Evolutionary conservation across 352 stramenopile genomes (phyloP).

Genomic region (Phytophthora chlamydospora): DNA sequence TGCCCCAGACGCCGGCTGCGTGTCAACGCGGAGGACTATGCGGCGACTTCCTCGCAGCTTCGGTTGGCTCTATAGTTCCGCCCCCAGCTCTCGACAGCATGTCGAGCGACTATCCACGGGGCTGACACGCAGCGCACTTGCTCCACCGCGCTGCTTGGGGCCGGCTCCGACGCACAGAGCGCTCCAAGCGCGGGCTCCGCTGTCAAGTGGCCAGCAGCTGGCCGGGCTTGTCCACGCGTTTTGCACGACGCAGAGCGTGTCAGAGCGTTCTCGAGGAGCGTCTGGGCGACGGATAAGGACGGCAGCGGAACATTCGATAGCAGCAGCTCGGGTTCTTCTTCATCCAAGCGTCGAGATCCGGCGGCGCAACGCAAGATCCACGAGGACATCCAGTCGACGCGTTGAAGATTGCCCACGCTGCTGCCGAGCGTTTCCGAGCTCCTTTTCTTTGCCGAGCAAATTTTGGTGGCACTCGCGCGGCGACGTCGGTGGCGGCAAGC

Average conservation of each 20-base stretch:
- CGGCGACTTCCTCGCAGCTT: conserved; percentile 12
- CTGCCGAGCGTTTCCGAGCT: conserved; percentile 10
- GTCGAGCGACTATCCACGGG: conserved; percentile 27
- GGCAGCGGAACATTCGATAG: conserved; percentile 27
- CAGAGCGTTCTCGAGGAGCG: conserved; percentile 31
- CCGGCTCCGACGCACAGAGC: not conserved
- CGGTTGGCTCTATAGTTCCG: conserved; percentile 27
- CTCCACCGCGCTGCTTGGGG: conserved; percentile 5
- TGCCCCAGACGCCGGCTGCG: conserved; percentile 7
- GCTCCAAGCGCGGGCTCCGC: not conserved
- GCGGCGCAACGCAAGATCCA: conserved; percentile 6
- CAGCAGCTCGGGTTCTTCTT: not conserved
- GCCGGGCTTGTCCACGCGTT: conserved; percentile 25
- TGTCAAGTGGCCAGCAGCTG: conserved; percentile 36
- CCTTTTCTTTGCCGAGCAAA: conserved; percentile 19
- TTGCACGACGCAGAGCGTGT: conserved; percentile 24
- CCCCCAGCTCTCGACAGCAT: conserved; percentile 4
- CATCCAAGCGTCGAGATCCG: conserved; percentile 15
- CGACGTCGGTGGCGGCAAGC: conserved; percentile 1
- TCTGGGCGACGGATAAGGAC: conserved; percentile 24
- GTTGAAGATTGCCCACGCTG: too few species aligned
- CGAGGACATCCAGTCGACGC: conserved; percentile 1
- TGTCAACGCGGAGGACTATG: conserved; percentile 8
- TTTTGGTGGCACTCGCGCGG: conserved; percentile 28
- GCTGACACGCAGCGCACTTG: conserved; percentile 9